Percentiles rank a stretch among this genome's conserved stretches.
Evolutionary conservation across 2,329 filamentous ascomycete species (phyloP).

Genomic region (Cladosporium sp.): DNA sequence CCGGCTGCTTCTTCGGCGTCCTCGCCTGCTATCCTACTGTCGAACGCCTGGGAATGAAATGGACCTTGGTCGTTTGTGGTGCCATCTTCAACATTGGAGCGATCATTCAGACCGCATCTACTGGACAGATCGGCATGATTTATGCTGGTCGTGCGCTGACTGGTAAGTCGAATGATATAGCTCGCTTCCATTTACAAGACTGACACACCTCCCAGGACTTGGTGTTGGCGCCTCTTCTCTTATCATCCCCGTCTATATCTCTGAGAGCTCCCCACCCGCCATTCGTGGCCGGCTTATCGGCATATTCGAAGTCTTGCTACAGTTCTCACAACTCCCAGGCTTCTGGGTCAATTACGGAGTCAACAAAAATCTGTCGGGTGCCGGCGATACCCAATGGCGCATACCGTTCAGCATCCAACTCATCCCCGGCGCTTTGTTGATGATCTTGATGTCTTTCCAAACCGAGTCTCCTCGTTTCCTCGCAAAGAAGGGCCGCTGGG

Average conservation of each 20-base stretch:
- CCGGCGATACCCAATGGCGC: constrained; percentile 15
- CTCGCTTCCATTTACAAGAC: neutral
- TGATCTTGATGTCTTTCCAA: constrained; percentile 21
- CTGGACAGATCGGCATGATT: constrained; percentile 44
- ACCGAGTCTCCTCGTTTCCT: constrained; percentile 28
- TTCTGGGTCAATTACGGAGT: constrained; percentile 36
- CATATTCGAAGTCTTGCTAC: constrained; percentile 17
- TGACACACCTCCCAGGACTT: constrained; percentile 45
- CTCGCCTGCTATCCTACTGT: constrained; percentile 48
- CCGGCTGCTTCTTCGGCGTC: constrained; percentile 62
- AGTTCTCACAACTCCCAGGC: constrained; percentile 21
- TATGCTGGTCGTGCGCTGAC: constrained; percentile 45
- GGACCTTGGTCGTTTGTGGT: constrained; percentile 56
- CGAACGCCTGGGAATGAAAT: constrained; percentile 61
- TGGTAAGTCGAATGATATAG: constrained; percentile 16
- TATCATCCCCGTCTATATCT: constrained; percentile 57
- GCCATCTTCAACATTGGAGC: constrained; percentile 63
- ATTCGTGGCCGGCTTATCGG: constrained; percentile 43
- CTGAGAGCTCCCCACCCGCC: constrained; percentile 54
- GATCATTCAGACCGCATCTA: constrained; percentile 37
- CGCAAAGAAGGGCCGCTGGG: neutral
- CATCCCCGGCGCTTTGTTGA: constrained; percentile 24
- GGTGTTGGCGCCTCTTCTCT: constrained; percentile 51
- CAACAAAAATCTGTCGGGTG: constrained; percentile 40
- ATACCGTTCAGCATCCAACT: constrained; percentile 24